Conservation (phyloP, 225 moss, liverwort and hornwort genomes). For the Climacium dendroides region DNA sequence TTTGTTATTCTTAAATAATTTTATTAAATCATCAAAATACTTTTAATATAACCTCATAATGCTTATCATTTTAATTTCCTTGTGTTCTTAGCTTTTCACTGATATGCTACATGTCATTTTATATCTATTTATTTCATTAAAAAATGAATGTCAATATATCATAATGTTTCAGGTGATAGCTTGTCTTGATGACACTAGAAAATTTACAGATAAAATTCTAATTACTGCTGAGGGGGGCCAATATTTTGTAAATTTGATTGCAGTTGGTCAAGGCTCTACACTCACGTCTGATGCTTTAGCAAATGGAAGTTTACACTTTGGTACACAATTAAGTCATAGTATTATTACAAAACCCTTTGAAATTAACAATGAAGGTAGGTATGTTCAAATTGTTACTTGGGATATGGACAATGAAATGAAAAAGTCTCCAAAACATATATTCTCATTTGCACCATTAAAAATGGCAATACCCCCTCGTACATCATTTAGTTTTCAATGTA, state of each 20-base stretch:
- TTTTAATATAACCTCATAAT: too few species aligned
- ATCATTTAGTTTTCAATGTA: constrained; percentile 31
- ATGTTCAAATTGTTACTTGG: constrained; percentile 43
- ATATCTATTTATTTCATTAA: too few species aligned
- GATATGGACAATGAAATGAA: constrained; percentile 12
- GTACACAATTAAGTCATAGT: constrained; percentile 48
- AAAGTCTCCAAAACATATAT: constrained; percentile 1
- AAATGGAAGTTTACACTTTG: constrained; percentile 55
- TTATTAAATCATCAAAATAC: neutral
- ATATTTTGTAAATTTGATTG: constrained; percentile 41
- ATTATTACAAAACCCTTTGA: constrained; percentile 26
- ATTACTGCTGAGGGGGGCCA: constrained; percentile 49
- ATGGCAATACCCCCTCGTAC: constrained; percentile 24
- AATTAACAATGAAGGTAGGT: constrained; percentile 52
- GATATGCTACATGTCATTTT: too few species aligned
- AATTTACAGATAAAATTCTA: constrained; percentile 35
- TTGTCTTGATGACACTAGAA: constrained; percentile 52
- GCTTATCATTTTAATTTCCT: too few species aligned
- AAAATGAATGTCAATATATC: neutral
- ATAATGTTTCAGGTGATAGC: constrained; percentile 31
- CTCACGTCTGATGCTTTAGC: constrained; percentile 47
- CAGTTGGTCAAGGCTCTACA: constrained; percentile 47
- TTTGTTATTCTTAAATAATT: neutral
- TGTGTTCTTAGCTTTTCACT: too few species aligned
- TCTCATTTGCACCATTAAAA: constrained; percentile 16